A percentile compares a stretch with the other conserved stretches of the same genome.
These are phyloP conservation scores for Elongisporangium prolatum DNA, from an alignment of 352 stramenopile genomes.

Conservation along the genomic window DNA sequence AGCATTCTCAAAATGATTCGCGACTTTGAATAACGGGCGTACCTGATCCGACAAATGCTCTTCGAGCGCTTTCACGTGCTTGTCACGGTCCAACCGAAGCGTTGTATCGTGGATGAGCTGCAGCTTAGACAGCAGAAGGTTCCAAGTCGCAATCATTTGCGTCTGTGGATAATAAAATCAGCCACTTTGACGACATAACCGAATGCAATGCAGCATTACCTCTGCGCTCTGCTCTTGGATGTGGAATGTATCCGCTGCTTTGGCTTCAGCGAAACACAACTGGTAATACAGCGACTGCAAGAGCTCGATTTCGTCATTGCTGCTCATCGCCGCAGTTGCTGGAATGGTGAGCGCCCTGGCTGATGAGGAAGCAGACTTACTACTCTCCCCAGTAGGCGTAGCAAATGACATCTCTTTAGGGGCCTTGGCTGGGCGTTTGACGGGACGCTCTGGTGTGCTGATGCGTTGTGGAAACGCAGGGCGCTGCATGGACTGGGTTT, in stretches of 20 bases:
- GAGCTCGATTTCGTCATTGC: slow-evolving; percentile 39
- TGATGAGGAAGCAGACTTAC: background rate
- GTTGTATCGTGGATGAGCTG: slow-evolving; percentile 38
- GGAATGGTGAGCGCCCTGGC: background rate
- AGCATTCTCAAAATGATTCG: slow-evolving; percentile 3
- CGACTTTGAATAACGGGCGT: background rate
- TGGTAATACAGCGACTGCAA: slow-evolving; percentile 48
- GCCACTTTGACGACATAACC: background rate
- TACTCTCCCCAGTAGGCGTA: background rate
- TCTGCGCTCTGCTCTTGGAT: slow-evolving; percentile 41
- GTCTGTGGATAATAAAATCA: slow-evolving; percentile 16
- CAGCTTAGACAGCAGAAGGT: slow-evolving; percentile 43
- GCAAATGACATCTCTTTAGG: slow-evolving; percentile 4
- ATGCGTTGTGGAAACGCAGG: slow-evolving; percentile 15
- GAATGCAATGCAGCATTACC: slow-evolving; percentile 14
- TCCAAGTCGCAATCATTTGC: slow-evolving; percentile 39
- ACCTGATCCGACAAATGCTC: slow-evolving; percentile 25
- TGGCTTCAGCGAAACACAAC: slow-evolving; percentile 41
- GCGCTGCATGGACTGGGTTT: background rate
- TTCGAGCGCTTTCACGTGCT: slow-evolving; percentile 20
- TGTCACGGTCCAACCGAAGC: slow-evolving; percentile 34
- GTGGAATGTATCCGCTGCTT: slow-evolving; percentile 26
- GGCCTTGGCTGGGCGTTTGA: slow-evolving; percentile 11
- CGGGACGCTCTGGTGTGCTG: slow-evolving; percentile 6
- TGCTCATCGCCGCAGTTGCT: background rate